These are phyloP conservation scores for Nitzschia sp. DNA, from an alignment of 108 stramenopile species.

Conservation along the genomic window DNA sequence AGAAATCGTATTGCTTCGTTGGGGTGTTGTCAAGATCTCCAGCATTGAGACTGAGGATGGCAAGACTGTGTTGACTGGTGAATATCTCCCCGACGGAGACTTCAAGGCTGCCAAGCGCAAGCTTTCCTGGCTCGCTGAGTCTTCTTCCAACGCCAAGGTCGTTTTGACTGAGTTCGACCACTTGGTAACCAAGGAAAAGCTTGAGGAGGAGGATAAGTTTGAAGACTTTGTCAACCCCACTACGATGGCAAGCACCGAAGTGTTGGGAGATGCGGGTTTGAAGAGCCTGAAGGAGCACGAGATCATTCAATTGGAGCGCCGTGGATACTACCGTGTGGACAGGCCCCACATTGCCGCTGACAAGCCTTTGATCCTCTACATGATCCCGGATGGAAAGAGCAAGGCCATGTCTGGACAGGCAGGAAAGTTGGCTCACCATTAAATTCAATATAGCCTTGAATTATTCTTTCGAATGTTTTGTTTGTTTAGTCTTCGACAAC, in stretches of 20 bases:
- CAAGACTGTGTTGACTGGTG: slow-evolving; percentile 60
- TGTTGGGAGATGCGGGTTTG: slow-evolving; percentile 80
- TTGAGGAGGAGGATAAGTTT: slow-evolving; percentile 95
- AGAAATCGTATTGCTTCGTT: slow-evolving; percentile 90
- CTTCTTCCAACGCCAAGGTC: slow-evolving; percentile 45
- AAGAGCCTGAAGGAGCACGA: slow-evolving; percentile 81
- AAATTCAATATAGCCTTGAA: slow-evolving; percentile 2
- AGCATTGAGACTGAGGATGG: slow-evolving; percentile 61
- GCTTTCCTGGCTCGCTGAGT: slow-evolving; percentile 88
- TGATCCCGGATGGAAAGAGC: slow-evolving; percentile 96
- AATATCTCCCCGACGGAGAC: slow-evolving; percentile 84
- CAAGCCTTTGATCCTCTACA: slow-evolving; percentile 88
- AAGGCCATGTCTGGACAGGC: slow-evolving; percentile 93
- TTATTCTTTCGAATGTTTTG: too few relatives aligned
- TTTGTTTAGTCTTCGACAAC: too few relatives aligned
- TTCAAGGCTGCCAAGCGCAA: slow-evolving; percentile 92
- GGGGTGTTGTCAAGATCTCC: slow-evolving; percentile 91
- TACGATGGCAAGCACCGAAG: slow-evolving; percentile 79
- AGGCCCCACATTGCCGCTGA: slow-evolving; percentile 74
- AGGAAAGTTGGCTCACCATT: slow-evolving; percentile 87
- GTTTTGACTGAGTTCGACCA: slow-evolving; percentile 95
- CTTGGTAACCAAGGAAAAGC: slow-evolving; percentile 91
- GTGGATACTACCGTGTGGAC: slow-evolving; percentile 96
- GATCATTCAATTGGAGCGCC: slow-evolving; percentile 96
- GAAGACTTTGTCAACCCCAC: slow-evolving; percentile 91